Base-by-base conservation (phyloP, 2,329 filamentous ascomycete species). In the Phaeophleospora eucalypticola region DNA sequence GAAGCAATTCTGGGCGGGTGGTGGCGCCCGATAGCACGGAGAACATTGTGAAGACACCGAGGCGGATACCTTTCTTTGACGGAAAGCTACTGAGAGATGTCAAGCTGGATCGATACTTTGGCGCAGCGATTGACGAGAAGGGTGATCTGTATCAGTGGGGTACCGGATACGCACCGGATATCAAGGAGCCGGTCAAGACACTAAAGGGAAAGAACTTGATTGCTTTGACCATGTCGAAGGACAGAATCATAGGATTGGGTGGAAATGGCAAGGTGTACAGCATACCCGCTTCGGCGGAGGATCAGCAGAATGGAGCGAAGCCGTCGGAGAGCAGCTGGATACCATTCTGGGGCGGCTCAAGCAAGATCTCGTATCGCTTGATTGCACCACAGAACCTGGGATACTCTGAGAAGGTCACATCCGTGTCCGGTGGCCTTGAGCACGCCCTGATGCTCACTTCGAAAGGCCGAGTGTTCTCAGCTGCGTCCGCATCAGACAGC, bases 131-230 rank as follows among this genome's bases (percentile, higher is more conserved):
- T 34, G 85, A 84, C 3, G 90, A 96, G 65, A 83, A 84, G 52
- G 93, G 93, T 3, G 86, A 97, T 64, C 68, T 98, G 36, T 75
- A 96, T 10, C 90, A 97, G 70, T 98, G 93, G 93, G 93, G 93
- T 1, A 76, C 77, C 3, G 87, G 77, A 3, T 96, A 85, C 64
- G 85, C 84, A 4, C 75, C 79, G 45, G 75, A 80, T 3, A 73
- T 80, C 21, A 78, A 74, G 8, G 71, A 75, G 21, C 93, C 91
- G 0, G 76, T 76, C 1, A 72, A 77, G 40, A 96, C 91, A 0
- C 70, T 98, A 44, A 82, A 71, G 49, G 91, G 90, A 45, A 95
- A 94, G 65, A 80, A 95, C 59, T 73, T 97, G 41, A 70, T 78
- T 48, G 87, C 87, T 47, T 71, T 96, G 36, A 79, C 82, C 34